Conservation (phyloP, 768 basidiomycete genomes). For the Lactifluus hygrophoroides region DNA sequence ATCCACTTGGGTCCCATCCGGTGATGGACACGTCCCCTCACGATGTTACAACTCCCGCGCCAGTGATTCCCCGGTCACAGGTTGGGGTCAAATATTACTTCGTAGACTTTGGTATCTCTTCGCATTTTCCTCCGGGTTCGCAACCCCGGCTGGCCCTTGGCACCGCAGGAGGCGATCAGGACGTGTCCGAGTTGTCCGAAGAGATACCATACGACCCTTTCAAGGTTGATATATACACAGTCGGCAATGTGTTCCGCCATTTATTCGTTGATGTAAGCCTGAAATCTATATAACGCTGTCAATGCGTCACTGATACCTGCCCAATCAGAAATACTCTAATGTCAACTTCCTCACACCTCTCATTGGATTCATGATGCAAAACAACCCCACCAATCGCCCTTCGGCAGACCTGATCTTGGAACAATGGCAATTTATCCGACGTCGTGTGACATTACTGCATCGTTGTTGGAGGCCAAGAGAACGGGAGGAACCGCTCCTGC, state of each 20-base stretch:
- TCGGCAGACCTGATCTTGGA: not conserved
- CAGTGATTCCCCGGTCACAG: not conserved
- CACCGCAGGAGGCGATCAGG: not conserved
- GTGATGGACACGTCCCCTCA: not conserved
- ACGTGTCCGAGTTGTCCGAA: constrained; percentile 13
- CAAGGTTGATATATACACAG: constrained; percentile 18
- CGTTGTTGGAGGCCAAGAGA: constrained; percentile 3
- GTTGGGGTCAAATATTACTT: constrained; percentile 12
- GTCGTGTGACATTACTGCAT: not conserved
- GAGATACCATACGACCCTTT: constrained; percentile 17
- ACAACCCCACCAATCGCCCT: not conserved
- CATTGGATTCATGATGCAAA: not conserved
- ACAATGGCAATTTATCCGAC: constrained; percentile 2
- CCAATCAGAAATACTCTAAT: not conserved
- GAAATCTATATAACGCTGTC: no score
- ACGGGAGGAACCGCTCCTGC: not conserved
- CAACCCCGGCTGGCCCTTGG: not conserved
- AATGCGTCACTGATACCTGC: not conserved
- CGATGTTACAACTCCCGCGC: not conserved
- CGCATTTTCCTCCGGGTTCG: not conserved
- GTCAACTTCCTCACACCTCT: not conserved
- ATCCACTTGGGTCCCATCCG: constrained; percentile 12
- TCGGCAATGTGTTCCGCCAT: not conserved
- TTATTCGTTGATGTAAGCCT: not conserved
- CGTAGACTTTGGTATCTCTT: constrained; percentile 13